Evolutionary conservation across 1,284 basidiomycete genomes (phyloP), one percentile per base, ranked within the genome.

Genomic region (Flammula alnicola): DNA sequence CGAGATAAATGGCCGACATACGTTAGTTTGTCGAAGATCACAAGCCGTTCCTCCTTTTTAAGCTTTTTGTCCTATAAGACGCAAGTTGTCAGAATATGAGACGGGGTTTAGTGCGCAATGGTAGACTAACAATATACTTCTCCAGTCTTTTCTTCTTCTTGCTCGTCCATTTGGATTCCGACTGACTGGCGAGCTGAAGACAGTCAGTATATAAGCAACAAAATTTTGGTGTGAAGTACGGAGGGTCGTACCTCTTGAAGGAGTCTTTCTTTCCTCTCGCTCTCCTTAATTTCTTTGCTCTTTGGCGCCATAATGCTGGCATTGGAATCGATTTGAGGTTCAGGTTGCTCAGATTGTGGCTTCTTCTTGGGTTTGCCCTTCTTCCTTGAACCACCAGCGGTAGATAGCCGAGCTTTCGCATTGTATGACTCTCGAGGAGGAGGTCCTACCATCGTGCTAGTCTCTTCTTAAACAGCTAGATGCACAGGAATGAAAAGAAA

Each of bases 121-220:
- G 27, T 17, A 10, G 8, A 48, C 60, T 44, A 48, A 90, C 90
- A 57, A 94, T 91, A 60, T 91, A 94, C 61, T 91, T 91, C 57
- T 93, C 91, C 8, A 94, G 68, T 37, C 87, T 74, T 63, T 85
- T 91, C 72, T 82, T 87, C 72, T 90, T 93, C 72, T 90, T 91
- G 52, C 74, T 81, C 35, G 80, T 88, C 70, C 88, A 82, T 64
- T 88, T 91, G 4, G 81, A 83, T 44, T 86, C 77, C 7, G 80
- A 77, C 63, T 86, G 77, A n/a, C 77, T 76, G 43, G 79, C 68
- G 44, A 83, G 72, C 81, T 83, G 49, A 19, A 22, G 22, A 11
- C 52, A 39, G 40, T n/a, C n/a, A 46, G 14, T 41, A 31, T 19
- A 54, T 54, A 4, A 30, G 20, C 7, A 17, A 6, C 12, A 10